Evolutionary conservation across 371 early-diverging fungal genomes (phyloP).

Genomic region (Saksenaea vasiformis): DNA sequence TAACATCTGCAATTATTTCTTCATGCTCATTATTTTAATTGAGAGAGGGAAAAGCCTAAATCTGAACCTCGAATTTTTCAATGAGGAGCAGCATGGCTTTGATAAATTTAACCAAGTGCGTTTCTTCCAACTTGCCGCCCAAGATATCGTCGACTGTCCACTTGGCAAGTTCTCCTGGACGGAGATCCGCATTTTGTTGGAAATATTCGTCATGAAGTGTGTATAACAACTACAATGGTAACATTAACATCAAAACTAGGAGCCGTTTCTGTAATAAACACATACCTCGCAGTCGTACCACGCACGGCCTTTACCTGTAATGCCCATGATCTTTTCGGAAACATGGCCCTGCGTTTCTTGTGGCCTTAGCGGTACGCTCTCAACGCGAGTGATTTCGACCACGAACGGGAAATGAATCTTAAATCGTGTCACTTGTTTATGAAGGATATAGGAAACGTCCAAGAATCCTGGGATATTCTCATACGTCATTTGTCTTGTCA

Average conservation of each 20-base stretch:
- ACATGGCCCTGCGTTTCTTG: slow-evolving; percentile 21
- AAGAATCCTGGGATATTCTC: slow-evolving; percentile 46
- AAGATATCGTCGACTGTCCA: slow-evolving; percentile 47
- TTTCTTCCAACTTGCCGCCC: slow-evolving; percentile 7
- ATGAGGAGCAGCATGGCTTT: neutral
- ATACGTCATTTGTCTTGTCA: slow-evolving; percentile 33
- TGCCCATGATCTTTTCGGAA: slow-evolving; percentile 29
- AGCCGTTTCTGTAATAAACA: neutral
- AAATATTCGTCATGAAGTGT: slow-evolving; percentile 22
- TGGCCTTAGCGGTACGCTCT: slow-evolving; percentile 25
- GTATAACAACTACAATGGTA: slow-evolving; percentile 20
- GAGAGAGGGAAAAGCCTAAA: neutral
- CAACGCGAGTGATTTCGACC: slow-evolving; percentile 41
- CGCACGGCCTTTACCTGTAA: slow-evolving; percentile 29
- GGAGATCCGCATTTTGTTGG: slow-evolving; percentile 30
- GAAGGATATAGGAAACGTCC: slow-evolving; percentile 30
- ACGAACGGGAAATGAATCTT: slow-evolving; percentile 39
- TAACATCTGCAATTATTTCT: neutral
- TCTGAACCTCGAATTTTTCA: neutral
- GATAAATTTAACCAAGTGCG: neutral
- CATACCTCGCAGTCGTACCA: slow-evolving; percentile 44
- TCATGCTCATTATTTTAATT: neutral
- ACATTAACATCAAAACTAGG: neutral
- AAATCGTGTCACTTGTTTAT: slow-evolving; percentile 31
- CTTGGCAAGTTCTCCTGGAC: slow-evolving; percentile 24